These are phyloP conservation scores for Boletellus emodensis DNA, from an alignment of 768 basidiomycete species.

Conservation along the genomic window DNA sequence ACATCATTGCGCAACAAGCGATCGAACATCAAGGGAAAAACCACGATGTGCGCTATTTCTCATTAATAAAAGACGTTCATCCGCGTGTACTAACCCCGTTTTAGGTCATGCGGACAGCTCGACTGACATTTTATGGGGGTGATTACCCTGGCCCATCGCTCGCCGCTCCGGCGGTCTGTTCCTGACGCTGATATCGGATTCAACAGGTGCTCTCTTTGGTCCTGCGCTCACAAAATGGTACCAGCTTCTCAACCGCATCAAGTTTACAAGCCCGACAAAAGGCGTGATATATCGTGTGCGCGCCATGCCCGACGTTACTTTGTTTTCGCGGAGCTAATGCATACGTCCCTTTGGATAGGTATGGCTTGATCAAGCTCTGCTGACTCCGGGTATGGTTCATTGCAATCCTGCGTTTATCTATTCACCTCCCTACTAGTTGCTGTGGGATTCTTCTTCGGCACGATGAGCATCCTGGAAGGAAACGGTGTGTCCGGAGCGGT, in stretches of 20 bases:
- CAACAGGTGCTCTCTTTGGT: conserved; percentile 65
- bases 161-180: neutral
- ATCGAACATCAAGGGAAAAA: conserved; percentile 67
- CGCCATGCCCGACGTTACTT: neutral
- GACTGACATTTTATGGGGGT: conserved; percentile 75
- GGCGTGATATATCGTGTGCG: conserved; percentile 61
- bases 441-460: conserved; percentile 60
- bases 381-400: conserved; percentile 56
- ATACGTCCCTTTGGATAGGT: conserved; percentile 41
- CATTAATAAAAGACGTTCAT: neutral
- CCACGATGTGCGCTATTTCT: conserved; percentile 61
- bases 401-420: conserved; percentile 3
- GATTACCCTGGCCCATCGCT: neutral
- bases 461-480: conserved; percentile 80
- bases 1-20: conserved; percentile 81
- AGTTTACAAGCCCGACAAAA: conserved; percentile 57
- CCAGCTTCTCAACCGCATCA: conserved; percentile 62
- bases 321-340: neutral
- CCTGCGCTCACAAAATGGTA: conserved; percentile 85
- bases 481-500: conserved; percentile 52
- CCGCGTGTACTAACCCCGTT: neutral
- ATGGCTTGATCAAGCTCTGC: conserved; percentile 74
- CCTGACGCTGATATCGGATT: neutral
- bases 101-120: conserved; percentile 57
- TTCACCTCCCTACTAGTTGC: conserved; percentile 29